Evolutionary conservation across 2,329 filamentous ascomycete genomes (phyloP).

Genomic region (Colletotrichum somersetense): DNA sequence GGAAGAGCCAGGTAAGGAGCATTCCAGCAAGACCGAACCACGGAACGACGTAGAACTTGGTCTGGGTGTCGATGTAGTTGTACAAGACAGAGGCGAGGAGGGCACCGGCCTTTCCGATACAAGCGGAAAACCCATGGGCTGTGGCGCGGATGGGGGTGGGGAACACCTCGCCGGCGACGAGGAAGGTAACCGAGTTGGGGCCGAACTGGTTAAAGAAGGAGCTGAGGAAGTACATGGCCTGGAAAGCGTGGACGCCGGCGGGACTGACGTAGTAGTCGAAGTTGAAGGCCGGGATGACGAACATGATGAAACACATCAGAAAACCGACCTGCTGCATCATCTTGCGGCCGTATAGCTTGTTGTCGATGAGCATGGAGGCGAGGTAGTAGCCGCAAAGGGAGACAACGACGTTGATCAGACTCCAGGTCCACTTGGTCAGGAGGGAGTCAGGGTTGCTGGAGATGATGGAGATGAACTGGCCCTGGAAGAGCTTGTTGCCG

Average conservation of each 20-base stretch:
- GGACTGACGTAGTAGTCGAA: constrained; percentile 84
- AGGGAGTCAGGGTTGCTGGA: constrained; percentile 77
- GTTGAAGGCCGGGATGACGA: constrained; percentile 90
- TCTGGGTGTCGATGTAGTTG: constrained; percentile 90
- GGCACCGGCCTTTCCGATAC: constrained; percentile 88
- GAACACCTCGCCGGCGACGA: constrained; percentile 96
- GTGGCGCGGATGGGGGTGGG: constrained; percentile 93
- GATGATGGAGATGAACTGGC: constrained; percentile 88
- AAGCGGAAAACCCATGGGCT: constrained; percentile 95
- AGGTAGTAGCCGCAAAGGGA: constrained; percentile 90
- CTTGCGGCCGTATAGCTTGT: constrained; percentile 96
- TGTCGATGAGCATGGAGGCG: constrained; percentile 90
- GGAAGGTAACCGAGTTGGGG: constrained; percentile 95
- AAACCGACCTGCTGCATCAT: constrained; percentile 97
- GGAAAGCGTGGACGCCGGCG: constrained; percentile 85
- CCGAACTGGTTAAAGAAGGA: constrained; percentile 99
- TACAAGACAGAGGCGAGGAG: constrained; percentile 89
- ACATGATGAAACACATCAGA: constrained; percentile 92
- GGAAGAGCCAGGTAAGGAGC: constrained; percentile 84
- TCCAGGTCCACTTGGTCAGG: constrained; percentile 92
- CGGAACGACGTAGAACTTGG: constrained; percentile 91
- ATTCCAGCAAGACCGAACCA: constrained; percentile 95
- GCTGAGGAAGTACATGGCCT: constrained; percentile 97
- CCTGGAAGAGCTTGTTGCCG: constrained; percentile 98
- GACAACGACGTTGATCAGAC: constrained; percentile 89